These are phyloP conservation scores for Penicillium soppii DNA, from an alignment of 495 filamentous ascomycete genomes.

Conservation along the genomic window DNA sequence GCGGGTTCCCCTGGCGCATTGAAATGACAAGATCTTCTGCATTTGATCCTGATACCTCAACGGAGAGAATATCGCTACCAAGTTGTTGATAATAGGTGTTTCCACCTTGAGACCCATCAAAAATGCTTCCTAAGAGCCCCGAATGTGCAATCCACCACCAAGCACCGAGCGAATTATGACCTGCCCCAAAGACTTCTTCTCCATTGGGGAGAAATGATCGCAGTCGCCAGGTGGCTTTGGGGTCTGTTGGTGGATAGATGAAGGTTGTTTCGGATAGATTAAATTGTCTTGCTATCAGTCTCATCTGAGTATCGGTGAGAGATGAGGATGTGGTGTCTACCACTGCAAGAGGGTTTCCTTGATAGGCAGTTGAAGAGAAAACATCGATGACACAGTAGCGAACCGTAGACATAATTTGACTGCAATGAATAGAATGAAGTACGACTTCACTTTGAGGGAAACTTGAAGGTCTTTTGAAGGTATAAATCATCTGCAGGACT, in stretches of 20 bases:
- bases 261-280: constrained; percentile 25
- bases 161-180: constrained; percentile 18
- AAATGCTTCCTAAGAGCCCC: neutral
- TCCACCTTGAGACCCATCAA: neutral
- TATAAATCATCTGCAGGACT: neutral
- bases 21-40: neutral
- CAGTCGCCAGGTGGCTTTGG: constrained; percentile 10
- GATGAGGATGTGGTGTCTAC: constrained; percentile 10
- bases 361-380: constrained; percentile 14
- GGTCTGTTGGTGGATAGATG: constrained; percentile 11
- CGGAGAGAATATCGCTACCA: constrained; percentile 6
- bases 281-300: constrained; percentile 20
- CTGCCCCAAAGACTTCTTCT: constrained; percentile 17
- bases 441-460: neutral
- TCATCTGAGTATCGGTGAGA: constrained; percentile 17
- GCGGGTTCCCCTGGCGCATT: constrained; percentile 6
- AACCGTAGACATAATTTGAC: neutral
- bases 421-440: neutral
- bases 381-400: constrained; percentile 13
- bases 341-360: constrained; percentile 18
- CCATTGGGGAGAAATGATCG: constrained; percentile 19
- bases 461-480: neutral
- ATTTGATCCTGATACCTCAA: constrained; percentile 1
- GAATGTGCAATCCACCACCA: constrained; percentile 18
- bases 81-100: constrained; percentile 8